These are phyloP conservation scores for Penstemon eatonii DNA, from an alignment of 257 asterid genomes.

Conservation along the genomic window DNA sequence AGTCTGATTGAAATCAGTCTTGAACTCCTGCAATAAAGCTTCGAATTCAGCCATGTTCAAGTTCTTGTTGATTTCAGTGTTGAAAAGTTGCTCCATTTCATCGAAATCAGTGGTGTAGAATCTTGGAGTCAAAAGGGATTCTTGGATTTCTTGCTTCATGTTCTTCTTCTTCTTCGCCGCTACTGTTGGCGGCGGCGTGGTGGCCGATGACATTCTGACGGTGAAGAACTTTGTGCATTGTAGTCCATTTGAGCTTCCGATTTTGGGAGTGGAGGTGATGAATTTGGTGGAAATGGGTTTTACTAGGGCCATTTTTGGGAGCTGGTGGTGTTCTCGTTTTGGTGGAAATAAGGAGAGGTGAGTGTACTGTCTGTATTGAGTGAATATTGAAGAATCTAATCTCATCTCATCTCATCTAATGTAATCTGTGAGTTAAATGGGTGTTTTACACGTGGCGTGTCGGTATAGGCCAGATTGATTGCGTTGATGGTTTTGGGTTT, in stretches of 20 bases:
- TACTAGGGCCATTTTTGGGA: conserved; percentile 51
- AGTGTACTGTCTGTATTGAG: conserved; percentile 12
- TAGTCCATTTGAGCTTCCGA: conserved; percentile 23
- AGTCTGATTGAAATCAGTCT: conserved; percentile 95
- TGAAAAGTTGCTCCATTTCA: conserved; percentile 97
- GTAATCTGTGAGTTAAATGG: conserved; percentile 48
- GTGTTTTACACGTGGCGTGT: conserved; percentile 57
- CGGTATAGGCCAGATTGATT: conserved; percentile 44
- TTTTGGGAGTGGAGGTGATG: conserved; percentile 36
- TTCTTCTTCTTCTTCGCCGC: conserved; percentile 41
- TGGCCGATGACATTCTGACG: conserved; percentile 63
- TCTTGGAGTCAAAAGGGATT: conserved; percentile 68
- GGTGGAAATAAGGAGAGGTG: conserved; percentile 20
- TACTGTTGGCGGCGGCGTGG: conserved; percentile 40
- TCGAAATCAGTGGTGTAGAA: conserved; percentile 93
- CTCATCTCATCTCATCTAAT: conserved; percentile 68
- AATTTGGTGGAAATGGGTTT: conserved; percentile 69
- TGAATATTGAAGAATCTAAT: conserved; percentile 38
- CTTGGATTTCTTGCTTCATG: conserved; percentile 61
- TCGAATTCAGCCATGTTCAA: conserved; percentile 80
- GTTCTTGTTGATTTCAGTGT: conserved; percentile 86
- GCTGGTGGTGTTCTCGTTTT: not conserved
- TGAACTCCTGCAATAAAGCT: conserved; percentile 89
- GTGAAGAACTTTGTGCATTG: conserved; percentile 29
- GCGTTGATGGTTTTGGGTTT: conserved; percentile 25